These are phyloP conservation scores for Acanthamoeba castellanii DNA, from an alignment of 208 protist genomes.

Conservation along the genomic window DNA sequence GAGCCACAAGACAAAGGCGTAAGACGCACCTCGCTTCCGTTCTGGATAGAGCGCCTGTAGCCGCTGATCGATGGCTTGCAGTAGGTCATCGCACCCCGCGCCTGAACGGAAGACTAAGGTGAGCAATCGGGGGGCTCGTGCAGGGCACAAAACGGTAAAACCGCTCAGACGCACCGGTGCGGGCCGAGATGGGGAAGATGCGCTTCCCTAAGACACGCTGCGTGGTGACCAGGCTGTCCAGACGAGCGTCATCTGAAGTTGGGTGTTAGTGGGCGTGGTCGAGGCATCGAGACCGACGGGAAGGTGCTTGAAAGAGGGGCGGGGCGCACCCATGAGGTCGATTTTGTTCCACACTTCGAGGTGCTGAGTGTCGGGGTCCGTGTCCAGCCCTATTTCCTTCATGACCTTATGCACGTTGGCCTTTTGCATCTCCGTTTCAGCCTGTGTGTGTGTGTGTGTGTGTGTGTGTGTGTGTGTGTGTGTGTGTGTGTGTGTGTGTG, in stretches of 20 bases:
- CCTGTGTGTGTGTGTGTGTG: neutral
- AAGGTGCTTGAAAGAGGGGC: neutral
- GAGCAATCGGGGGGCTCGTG: neutral
- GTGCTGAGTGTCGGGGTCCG: neutral
- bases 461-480: neutral
- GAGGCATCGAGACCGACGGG: neutral
- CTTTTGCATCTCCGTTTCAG: slow-evolving; percentile 38
- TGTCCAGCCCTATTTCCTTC: neutral
- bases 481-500: neutral
- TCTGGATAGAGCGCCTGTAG: slow-evolving; percentile 18
- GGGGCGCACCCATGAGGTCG: slow-evolving; percentile 41
- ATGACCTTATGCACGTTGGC: slow-evolving; percentile 63
- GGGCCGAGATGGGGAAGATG: slow-evolving; percentile 56
- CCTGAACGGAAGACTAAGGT: neutral
- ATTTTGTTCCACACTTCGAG: slow-evolving; percentile 69
- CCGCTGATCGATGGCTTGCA: neutral
- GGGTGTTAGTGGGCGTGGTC: neutral
- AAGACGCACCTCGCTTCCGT: neutral
- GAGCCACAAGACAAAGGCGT: neutral
- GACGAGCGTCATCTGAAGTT: neutral
- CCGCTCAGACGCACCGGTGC: neutral
- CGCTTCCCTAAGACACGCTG: neutral
- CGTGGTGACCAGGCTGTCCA: neutral
- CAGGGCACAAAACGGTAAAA: no score
- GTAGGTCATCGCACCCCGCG: neutral